Evolutionary conservation across 805 yeast species (phyloP).

Genomic region (Sugiyamaella americana): DNA sequence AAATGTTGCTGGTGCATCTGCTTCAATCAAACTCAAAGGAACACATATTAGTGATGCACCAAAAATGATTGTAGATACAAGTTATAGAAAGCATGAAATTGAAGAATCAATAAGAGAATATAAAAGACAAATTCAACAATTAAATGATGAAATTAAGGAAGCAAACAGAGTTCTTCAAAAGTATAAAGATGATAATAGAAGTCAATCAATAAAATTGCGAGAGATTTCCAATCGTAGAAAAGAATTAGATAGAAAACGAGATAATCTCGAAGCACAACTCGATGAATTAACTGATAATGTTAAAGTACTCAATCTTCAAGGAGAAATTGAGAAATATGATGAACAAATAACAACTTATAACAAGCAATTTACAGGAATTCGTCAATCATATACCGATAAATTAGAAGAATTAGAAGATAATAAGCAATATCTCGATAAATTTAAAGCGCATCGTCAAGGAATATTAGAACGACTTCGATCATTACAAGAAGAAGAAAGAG

Average conservation of each 20-base stretch:
- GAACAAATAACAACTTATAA: neutral
- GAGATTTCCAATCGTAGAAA: neutral
- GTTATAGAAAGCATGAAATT: neutral
- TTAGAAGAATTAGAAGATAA: too few species aligned
- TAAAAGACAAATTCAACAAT: neutral
- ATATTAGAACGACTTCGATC: too few species aligned
- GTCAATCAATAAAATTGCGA: neutral
- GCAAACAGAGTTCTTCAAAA: neutral
- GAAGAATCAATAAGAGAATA: neutral
- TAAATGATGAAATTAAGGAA: neutral
- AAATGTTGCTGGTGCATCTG: conserved; percentile 36
- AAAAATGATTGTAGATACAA: conserved; percentile 36
- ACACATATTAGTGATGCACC: neutral
- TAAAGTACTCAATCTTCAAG: neutral
- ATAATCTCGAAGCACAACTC: neutral
- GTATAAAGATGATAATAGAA: neutral
- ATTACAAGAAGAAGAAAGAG: too few species aligned
- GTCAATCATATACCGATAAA: too few species aligned
- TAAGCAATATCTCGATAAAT: too few species aligned
- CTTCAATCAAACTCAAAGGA: neutral
- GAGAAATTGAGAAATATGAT: neutral
- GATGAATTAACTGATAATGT: neutral
- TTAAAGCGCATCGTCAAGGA: too few species aligned
- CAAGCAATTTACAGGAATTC: neutral
- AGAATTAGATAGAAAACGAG: neutral